phyloP scores from a whole-genome alignment of 2,329 filamentous ascomycete species.

The Raffaelea arxii region DNA sequence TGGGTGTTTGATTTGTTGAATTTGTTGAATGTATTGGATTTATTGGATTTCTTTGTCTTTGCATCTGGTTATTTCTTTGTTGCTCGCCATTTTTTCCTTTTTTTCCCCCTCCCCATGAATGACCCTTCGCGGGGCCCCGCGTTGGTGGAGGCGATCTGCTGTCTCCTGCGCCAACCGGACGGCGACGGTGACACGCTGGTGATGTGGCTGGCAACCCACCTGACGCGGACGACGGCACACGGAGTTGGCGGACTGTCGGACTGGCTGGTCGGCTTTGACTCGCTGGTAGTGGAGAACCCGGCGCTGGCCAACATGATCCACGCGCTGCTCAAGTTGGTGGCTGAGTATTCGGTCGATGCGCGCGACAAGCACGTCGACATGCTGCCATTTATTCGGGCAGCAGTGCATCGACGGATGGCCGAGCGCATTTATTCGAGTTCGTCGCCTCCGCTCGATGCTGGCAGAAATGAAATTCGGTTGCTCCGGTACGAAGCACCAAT shows the following conservation, averaged over 20 bases:
- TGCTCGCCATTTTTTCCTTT: neutral
- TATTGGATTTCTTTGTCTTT: neutral
- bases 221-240: neutral
- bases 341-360: neutral
- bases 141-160: neutral
- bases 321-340: neutral
- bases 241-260: neutral
- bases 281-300: neutral
- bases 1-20: too few relatives aligned
- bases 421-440: neutral
- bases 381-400: neutral
- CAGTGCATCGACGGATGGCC: neutral
- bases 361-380: neutral
- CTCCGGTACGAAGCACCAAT: neutral
- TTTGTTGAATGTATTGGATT: neutral
- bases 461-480: neutral
- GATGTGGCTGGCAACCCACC: neutral
- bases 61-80: neutral
- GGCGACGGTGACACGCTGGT: neutral
- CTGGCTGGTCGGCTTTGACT: neutral
- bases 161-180: neutral
- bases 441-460: neutral
- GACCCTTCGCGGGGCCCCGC: too few relatives aligned
- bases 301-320: neutral
- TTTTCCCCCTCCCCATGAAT: neutral